Evolutionary conservation across 208 protist genomes (phyloP), one percentile per base, ranked within the genome.

Genomic region (Trypanosoma grayi): DNA sequence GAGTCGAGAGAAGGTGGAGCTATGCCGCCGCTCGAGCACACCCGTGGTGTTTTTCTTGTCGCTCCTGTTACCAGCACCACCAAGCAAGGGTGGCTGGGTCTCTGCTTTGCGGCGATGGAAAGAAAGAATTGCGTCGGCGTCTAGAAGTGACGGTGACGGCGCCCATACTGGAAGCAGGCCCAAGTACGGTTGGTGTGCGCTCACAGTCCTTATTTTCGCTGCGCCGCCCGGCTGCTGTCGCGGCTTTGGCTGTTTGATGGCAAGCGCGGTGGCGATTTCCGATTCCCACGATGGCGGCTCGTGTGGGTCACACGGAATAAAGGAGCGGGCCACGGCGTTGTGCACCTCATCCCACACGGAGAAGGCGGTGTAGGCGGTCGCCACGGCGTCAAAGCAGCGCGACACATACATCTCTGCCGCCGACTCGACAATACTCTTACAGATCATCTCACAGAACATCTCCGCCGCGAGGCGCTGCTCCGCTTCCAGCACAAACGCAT

Each of bases 261-360:
- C 2, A 56, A 44, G 56, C 39, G 28, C 53, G 9, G 34, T 4
- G 25, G n/a, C 28, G 39, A 37, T 4, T 24, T 34, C 24, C 2
- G 30, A 11, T 9, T 25, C 34, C 45, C 20, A 9, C 13, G 7
- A 39, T 28, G n/a, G 22, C 37, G 43, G 18, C 64, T 64, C 33
- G 3, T 43, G 24, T 22, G 59, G 27, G 41, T 87, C 81, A 20
- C 70, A 52, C 13, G 81, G 74, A 33, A 90, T 56, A 64, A 92
- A 94, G 3, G 82, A 75, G 6, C 47, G 43, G 0, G 82, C 73
- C 4, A 94, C 81, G 1, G 77, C 47, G 27, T 79, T 66, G 24
- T 75, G 66, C 48, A 92, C 43, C 48, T 91, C 85, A 34, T 90
- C 83, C 89, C 89, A 95, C 13, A 82, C 68, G 10, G 85, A 68